phyloP scores from a whole-genome alignment of 202 grass and related monocot genomes.

The Zoysia matrella region DNA sequence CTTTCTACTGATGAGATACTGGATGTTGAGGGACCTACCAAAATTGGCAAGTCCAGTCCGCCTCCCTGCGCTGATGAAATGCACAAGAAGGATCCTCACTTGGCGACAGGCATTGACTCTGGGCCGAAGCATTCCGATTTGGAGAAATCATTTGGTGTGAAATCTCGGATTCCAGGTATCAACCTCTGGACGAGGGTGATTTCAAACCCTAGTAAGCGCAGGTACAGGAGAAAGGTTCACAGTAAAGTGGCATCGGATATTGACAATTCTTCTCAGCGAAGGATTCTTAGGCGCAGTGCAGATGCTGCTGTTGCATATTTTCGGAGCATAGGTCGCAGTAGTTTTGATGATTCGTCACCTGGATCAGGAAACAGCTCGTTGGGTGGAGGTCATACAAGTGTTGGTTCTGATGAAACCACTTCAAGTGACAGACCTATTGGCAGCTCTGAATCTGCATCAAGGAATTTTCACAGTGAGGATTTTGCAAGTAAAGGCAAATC shows the following conservation, averaged over 20 bases:
- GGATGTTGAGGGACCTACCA: slow-evolving; percentile 40
- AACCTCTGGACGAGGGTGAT: slow-evolving; percentile 74
- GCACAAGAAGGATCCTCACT: slow-evolving; percentile 73
- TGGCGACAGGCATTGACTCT: slow-evolving; percentile 60
- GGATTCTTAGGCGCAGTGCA: slow-evolving; percentile 78
- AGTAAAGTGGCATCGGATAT: slow-evolving; percentile 58
- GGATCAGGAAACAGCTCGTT: slow-evolving; percentile 47
- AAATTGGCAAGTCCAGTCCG: slow-evolving; percentile 51
- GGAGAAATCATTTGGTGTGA: slow-evolving; percentile 75
- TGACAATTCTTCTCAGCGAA: slow-evolving; percentile 78
- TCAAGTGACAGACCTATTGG: slow-evolving; percentile 18
- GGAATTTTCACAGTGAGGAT: neutral
- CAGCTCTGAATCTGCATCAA: neutral
- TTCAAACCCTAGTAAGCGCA: slow-evolving; percentile 50
- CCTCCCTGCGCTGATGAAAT: slow-evolving; percentile 77
- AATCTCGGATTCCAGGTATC: slow-evolving; percentile 54
- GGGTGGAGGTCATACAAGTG: slow-evolving; percentile 48
- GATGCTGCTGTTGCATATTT: slow-evolving; percentile 81
- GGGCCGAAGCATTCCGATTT: slow-evolving; percentile 74
- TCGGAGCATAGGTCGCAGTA: slow-evolving; percentile 44
- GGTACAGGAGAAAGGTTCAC: slow-evolving; percentile 65
- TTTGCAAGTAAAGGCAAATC: slow-evolving; percentile 34
- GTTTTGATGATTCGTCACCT: slow-evolving; percentile 44
- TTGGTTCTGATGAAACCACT: slow-evolving; percentile 14
- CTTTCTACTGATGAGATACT: slow-evolving; percentile 34